Percentiles rank a stretch among this genome's conserved stretches.
phyloP scores from a whole-genome alignment of 257 asterid genomes.

The Mitragyna speciosa region DNA sequence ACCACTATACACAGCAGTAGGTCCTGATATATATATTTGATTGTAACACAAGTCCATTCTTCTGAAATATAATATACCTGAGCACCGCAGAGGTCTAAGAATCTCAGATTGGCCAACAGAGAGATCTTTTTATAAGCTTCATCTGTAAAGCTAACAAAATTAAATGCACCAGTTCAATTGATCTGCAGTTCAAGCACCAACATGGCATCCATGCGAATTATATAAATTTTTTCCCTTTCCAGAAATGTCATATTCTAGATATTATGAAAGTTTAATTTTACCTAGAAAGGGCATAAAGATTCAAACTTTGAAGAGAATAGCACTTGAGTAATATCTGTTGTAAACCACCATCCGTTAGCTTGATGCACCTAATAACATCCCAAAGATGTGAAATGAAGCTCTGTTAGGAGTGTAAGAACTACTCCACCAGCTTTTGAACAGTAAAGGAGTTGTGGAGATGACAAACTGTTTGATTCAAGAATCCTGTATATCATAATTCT shows the following conservation, averaged over 20 bases:
- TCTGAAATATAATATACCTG: conserved; percentile 55
- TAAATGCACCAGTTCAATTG: conserved; percentile 11
- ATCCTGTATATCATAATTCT: neutral
- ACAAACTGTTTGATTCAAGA: neutral
- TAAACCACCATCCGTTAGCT: conserved; percentile 75
- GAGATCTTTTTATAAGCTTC: conserved; percentile 71
- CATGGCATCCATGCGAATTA: conserved; percentile 6
- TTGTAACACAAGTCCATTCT: neutral
- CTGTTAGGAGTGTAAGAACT: conserved; percentile 4
- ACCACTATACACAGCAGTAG: neutral
- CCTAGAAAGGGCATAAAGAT: conserved; percentile 96
- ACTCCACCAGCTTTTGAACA: neutral
- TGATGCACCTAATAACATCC: conserved; percentile 64
- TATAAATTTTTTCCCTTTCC: neutral
- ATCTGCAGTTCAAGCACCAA: conserved; percentile 15
- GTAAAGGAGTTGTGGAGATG: neutral
- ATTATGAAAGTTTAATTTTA: conserved; percentile 17
- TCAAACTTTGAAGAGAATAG: conserved; percentile 69
- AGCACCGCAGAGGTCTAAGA: conserved; percentile 93
- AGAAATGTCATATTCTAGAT: neutral
- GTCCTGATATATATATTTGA: neutral
- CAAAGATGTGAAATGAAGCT: conserved; percentile 4
- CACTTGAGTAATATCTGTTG: conserved; percentile 65
- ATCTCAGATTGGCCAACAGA: conserved; percentile 55
- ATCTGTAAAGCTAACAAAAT: conserved; percentile 71